Evolutionary conservation across 345 rosid species (phyloP), one percentile per base, ranked within the genome.

Genomic region (Aquilaria malaccensis): DNA sequence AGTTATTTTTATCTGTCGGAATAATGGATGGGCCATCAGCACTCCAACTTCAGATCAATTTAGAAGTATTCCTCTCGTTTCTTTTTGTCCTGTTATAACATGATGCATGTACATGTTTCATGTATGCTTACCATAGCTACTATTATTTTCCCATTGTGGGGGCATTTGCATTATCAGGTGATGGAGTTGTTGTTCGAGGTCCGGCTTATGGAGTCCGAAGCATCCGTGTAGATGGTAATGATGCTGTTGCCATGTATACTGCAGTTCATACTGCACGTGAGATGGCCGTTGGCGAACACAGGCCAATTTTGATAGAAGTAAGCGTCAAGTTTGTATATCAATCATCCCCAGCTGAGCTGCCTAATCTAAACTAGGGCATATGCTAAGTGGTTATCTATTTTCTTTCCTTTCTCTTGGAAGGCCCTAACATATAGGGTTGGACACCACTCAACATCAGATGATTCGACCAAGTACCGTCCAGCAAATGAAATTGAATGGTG

Each of bases 371-470:
- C 32, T 30, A 47, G 51, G 41, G 50, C 43, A 10, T 66, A 22
- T 29, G 5, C 45, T 31, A 7, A 22, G 31, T 46, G 47, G 30
- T 50, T 3, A 3, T 37, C 43, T 30, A n/a, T 30, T 52, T 41
- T 57, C 63, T 15, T 43, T 33, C 31, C 29, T 22, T 22, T 22
- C 22, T 22, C 22, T 22, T 22, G 22, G 22, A 22, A 93, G 98
- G 96, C 98, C 62, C 64, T 93, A 55, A 82, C 98, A 52, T 93
- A 93, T 71, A 82, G 98, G 31, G 91, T 74, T 0, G 95, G 97
- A 48, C 97, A 87, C 77, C 97, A 93, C 79, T 80, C 96, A 31
- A 89, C 98, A 57, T 89, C 98, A 52, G 97, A 92, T 80, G 97
- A 92, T 72, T 92, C 98, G 53, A 89, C 93, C 52, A 89, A 76